Evolutionary conservation across 108 stramenopile species (phyloP), one percentile per base, ranked within the genome.

Genomic region (Hondaea fermentalgiana): DNA sequence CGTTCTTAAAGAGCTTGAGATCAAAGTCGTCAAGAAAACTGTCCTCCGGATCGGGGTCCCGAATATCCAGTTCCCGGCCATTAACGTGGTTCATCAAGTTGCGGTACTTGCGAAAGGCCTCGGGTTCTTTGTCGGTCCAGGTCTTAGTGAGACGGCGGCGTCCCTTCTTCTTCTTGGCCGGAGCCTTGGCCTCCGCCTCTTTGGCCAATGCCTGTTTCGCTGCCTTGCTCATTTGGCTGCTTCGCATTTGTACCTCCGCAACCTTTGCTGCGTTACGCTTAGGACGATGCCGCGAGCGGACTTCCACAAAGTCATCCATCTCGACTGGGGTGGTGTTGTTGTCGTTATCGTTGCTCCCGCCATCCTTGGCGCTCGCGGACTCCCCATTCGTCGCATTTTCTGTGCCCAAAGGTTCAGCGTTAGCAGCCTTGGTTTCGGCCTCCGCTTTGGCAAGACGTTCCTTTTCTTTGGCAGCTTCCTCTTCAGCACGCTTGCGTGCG

Each of bases 1-100:
- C 76, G 28, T 83, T 28, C 28, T 83, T 83, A 45, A 83, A 83
- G 49, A 83, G 51, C 51, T 83, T 83, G 76, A 83, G 49, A 53
- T 83, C 76, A 35, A 53, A 53, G 4, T 83, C 76, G 51, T 83
- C 76, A 12, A 83, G 76, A 3, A 53, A 83, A 12, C 16, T 53
- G 12, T 83, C 76, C 51, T 83, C 76, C 19, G 45, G 49, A 12
- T 47, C 51, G 23, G 76, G 76, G 45, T 83, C 6, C 6, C 49
- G n/a, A 25, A 83, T 21, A 23, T 83, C 76, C 76, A 83, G 76
- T 45, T 83, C 76, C 51, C 45, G 6, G 49, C 76, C 76, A 12
- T 83, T 53, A 1, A 83, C 76, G 25, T 83, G 76, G 51, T 83
- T 83, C 45, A 83, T 47, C 49, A 83, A 3, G 23, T 83, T 83